Percentiles rank a stretch among this genome's conserved stretches.
Conservation (phyloP, 441 rosid species). For the Jatropha multifida region DNA sequence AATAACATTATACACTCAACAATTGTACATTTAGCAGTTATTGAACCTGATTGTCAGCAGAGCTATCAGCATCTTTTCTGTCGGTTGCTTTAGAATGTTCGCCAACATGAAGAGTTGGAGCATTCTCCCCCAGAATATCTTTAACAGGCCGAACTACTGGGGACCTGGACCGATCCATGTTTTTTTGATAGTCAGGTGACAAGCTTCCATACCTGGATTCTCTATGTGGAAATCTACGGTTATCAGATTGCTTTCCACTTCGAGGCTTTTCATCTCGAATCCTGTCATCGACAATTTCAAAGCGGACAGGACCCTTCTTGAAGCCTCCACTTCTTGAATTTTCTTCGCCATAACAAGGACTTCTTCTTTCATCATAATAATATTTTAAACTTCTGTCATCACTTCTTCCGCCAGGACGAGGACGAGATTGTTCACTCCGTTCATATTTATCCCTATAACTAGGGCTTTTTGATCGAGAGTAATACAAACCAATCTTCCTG, state of each 20-base stretch:
- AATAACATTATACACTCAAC: neutral
- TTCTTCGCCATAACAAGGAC: conserved; percentile 42
- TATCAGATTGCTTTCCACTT: conserved; percentile 39
- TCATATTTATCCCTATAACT: conserved; percentile 39
- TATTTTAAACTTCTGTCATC: conserved; percentile 41
- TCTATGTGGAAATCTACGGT: conserved; percentile 24
- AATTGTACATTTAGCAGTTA: neutral
- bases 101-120: conserved; percentile 29
- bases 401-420: conserved; percentile 37
- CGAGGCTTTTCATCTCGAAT: conserved; percentile 45
- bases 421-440: conserved; percentile 30
- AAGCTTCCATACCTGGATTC: conserved; percentile 41
- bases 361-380: conserved; percentile 55
- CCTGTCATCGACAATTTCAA: conserved; percentile 92
- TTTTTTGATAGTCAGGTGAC: conserved; percentile 46
- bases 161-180: conserved; percentile 27
- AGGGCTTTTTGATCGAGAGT: conserved; percentile 44
- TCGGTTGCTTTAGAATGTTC: conserved; percentile 35
- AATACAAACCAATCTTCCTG: conserved; percentile 34
- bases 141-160: conserved; percentile 37
- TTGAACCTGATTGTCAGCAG: conserved; percentile 43
- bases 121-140: conserved; percentile 34
- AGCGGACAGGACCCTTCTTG: conserved; percentile 51
- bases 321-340: conserved; percentile 47
- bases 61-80: conserved; percentile 35